Evolutionary conservation across 1,139 yeast species (phyloP), one percentile per base, ranked within the genome.

Genomic region (Chernovozyma aurita): DNA sequence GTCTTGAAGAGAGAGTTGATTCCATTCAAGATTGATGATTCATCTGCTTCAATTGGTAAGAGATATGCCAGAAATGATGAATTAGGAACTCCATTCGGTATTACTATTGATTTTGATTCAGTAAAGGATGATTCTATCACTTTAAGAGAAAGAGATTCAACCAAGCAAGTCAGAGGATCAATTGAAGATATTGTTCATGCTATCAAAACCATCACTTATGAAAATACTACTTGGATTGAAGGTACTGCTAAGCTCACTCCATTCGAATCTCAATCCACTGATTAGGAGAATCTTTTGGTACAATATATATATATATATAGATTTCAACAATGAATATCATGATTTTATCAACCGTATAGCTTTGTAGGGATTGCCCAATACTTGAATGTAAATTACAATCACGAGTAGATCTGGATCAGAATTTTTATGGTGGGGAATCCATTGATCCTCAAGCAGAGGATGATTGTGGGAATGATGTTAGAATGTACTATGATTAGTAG

Each of bases 1-100:
- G 70, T 69, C 43, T 77, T 94, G 58, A 85, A 95, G 65, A 70
- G 73, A 50, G 80, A 80, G 47, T 94, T 88, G 59, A 80, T 94
- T 52, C 94, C 97, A 47, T 87, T 90, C 74, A 92, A 90, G 75
- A 83, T 90, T 41, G 99, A 94, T 61, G 98, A 94, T 61, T 88
- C 97, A 14, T 85, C 95, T 54, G 97, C 96, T 25, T 87, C 97
- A 22, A 92, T 94, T 53, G 99, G 99, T 70, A 87, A 90, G 73
- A 85, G 99, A 70, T 94, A 94, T 57, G 90, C 98, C 44, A 86
- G 99, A 73, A 94, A 94, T 63, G 99, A 94, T 64, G 99, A 94
- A 70, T 78, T 94, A 61, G 99, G 99, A 64, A 94, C 98, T 41
- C 98, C 99, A 50, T 94, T 92, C 57, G 99, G 99, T 64, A 79